Base-by-base conservation (phyloP, 768 basidiomycete genomes). In the Termitomyces sp. region DNA sequence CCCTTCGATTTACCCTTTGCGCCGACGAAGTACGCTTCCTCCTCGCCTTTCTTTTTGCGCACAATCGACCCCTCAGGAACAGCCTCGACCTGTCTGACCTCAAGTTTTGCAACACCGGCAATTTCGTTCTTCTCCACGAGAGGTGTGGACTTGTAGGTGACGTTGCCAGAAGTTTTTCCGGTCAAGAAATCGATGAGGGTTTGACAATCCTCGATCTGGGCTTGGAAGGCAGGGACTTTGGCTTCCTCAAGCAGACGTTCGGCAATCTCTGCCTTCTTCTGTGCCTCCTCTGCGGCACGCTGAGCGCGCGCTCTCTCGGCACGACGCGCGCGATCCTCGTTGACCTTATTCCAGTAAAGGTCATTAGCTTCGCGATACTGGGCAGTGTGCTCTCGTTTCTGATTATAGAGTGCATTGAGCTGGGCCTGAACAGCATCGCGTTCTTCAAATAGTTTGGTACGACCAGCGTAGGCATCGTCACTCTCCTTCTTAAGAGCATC, bases 151-250 rank as follows among this genome's bases (percentile, higher is more conserved):
- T 81, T 76, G 61, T 76, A 69, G 12, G 74, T 70, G 34, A 73
- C 72, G 38, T 74, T 73, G 14, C 76, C 80, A 40, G 74, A 74
- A 43, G 74, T 72, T 71, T 87, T 90, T 23, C 89, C 89, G 17
- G 82, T 85, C 73, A 97, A 85, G 67, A 79, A 85, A 70, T 94
- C 89, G 68, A 96, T 87, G 62, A 97, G 84, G 4, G 90, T 96
- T 67, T 92, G 89, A 75, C 95, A 98, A 69, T 98, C 97, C 76
- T 98, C 93, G 65, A 99, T 94, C 69, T 98, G 85, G 53, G 85
- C 80, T 66, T 92, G 91, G 80, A 83, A 98, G 0, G 97, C 97
- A 27, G 97, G 95, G 23, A 80, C 67, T 58, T 86, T 84, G 23
- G 97, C 97, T 69, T 98, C 95, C 58, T 99, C 97, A 51, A 90